Evolutionary conservation across 768 basidiomycete genomes (phyloP), one percentile per base, ranked within the genome.

Genomic region (Omphalotus guepiniiformis): DNA sequence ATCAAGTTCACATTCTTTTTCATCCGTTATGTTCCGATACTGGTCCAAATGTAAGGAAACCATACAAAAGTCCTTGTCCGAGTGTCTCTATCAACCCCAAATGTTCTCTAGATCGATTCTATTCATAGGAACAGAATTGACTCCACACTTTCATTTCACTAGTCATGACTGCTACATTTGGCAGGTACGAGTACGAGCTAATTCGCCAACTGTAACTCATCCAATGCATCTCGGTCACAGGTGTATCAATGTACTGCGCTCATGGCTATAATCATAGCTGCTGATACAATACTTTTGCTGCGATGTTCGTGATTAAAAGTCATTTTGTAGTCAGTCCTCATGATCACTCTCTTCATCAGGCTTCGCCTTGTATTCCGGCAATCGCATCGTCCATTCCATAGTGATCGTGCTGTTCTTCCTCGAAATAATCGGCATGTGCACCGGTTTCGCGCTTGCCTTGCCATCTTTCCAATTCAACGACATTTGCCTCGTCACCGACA

Each of bases 161-260:
- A 45, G 48, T 6, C 66, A 68, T 46, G 70, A 63, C 34, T 74
- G 72, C 53, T 74, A 63, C 55, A 66, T 71, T 43, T 74, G 71
- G 71, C 63, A 72, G 51, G 58, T 71, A n/a, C n/a, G n/a, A n/a
- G n/a, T n/a, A n/a, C n/a, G n/a, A n/a, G n/a, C n/a, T n/a, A n/a
- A n/a, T n/a, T n/a, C n/a, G n/a, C n/a, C n/a, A n/a, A n/a, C n/a
- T n/a, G n/a, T n/a, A n/a, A n/a, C n/a, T n/a, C n/a, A n/a, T n/a
- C n/a, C n/a, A n/a, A n/a, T n/a, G n/a, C n/a, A n/a, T n/a, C n/a
- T n/a, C n/a, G n/a, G n/a, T n/a, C n/a, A n/a, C n/a, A n/a, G n/a
- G n/a, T n/a, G n/a, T 27, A 30, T 23, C 41, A 42, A n/a, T 16
- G 28, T 4, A 16, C 16, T 21, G 28, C 19, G 4, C 16, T 25